Evolutionary conservation across 202 grass and related monocot genomes (phyloP).

Genomic region (Cymbopogon flexuosus): DNA sequence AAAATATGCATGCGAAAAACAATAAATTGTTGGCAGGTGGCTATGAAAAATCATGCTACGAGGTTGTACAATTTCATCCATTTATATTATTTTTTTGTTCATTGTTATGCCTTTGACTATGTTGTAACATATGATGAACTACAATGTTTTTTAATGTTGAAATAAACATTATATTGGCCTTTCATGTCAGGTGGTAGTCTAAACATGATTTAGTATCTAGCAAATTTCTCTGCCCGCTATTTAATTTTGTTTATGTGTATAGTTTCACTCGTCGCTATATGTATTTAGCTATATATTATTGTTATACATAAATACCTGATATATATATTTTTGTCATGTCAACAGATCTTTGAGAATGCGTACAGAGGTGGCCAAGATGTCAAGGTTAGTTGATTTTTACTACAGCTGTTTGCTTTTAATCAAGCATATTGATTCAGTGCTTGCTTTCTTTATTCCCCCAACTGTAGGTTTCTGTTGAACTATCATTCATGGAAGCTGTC

Average conservation of each 20-base stretch:
- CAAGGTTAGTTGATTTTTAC: slow-evolving; percentile 50
- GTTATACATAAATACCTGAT: slow-evolving; percentile 17
- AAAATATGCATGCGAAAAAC: neutral
- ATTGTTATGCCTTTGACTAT: slow-evolving; percentile 15
- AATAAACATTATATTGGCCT: neutral
- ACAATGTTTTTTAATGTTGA: neutral
- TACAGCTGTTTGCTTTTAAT: neutral
- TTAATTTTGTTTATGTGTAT: slow-evolving; percentile 1
- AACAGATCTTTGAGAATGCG: slow-evolving; percentile 65
- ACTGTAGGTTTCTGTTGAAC: slow-evolving; percentile 71
- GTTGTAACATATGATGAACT: neutral
- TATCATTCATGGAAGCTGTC: slow-evolving; percentile 99
- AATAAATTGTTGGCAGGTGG: neutral
- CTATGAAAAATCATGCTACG: slow-evolving; percentile 18
- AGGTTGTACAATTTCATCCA: neutral
- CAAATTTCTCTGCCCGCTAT: neutral
- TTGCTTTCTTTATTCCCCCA: neutral
- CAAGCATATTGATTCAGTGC: slow-evolving; percentile 16
- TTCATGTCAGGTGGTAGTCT: neutral
- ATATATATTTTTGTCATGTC: slow-evolving; percentile 28
- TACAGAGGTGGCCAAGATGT: slow-evolving; percentile 77
- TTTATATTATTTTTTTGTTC: slow-evolving; percentile 20
- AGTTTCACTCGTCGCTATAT: slow-evolving; percentile 15
- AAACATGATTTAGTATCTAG: slow-evolving; percentile 20
- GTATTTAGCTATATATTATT: slow-evolving; percentile 2